Evolutionary conservation across 257 asterid species (phyloP), one percentile per base, ranked within the genome.

Genomic region (Fraxinus americana): DNA sequence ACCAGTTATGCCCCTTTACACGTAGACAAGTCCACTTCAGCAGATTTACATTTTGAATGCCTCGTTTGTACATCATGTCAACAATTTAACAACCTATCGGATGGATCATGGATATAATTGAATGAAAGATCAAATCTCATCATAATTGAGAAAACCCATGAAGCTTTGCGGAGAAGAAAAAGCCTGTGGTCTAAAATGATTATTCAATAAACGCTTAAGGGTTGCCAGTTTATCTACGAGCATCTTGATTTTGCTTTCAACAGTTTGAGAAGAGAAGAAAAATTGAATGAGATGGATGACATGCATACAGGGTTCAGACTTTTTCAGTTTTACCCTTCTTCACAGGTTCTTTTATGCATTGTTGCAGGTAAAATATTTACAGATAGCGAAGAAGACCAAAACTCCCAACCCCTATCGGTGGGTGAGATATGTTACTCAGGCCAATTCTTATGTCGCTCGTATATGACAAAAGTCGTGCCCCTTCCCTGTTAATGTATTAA

Each of bases 401-500:
- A 82, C 87, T 7, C 86, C 90, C 77, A 95, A 95, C 77, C 98
- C 98, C 0, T 93, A 91, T 77, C 91, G 99, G 66, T 95, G 99
- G 98, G 99, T 95, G 87, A 88, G 98, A 87, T 93, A 95, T 43
- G 99, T 93, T 52, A 95, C 98, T 73, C 99, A 93, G 83, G 92
- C 99, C 72, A 93, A 95, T 82, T 95, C 99, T 19, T 95, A 93
- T 74, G 99, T 95, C 79, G 99, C 98, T 84, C 99, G 99, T 76
- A 90, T 95, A 78, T 92, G 90, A 91, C 14, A 35, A 57, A 17
- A 67, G n/a, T 13, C 67, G 34, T 12, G 52, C 19, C 5, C 52
- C 19, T 0, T 45, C 52, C 63, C 63, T 14, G 63, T 52, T 52
- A 14, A 52, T 0, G 9, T 38, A 70, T 57, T 19, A 52, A 52